Evolutionary conservation across 2,329 filamentous ascomycete species (phyloP), one percentile per base, ranked within the genome.

Genomic region (Fusarium armeniacum): DNA sequence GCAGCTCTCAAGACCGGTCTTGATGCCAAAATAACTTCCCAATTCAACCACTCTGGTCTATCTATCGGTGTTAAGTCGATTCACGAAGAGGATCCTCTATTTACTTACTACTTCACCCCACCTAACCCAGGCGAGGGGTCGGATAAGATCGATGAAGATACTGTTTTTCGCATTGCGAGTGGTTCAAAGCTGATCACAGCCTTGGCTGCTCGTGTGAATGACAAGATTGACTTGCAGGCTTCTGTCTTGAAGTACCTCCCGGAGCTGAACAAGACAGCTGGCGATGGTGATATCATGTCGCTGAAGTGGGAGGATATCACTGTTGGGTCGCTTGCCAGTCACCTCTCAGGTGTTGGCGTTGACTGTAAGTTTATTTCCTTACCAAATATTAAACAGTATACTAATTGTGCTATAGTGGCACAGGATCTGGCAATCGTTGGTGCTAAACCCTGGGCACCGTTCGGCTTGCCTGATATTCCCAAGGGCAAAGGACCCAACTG

Each of bases 221-320:
- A 62, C 1, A 70, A 75, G 4, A 73, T 81, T 15, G 72, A 78
- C 16, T 51, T 80, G 75, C 78, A 84, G 3, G 81, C 80, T 46
- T 81, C 81, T 1, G 76, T 87, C 7, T 78, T 83, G 2, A 79
- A 83, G 36, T 83, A 84, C 54, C 73, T 86, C 8, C 82, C 84
- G 0, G 77, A 81, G 49, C 70, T 81, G 43, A 73, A 59, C 40
- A 65, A 74, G 7, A 68, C 70, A 4, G 68, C 53, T 7, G 56
- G 73, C 2, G 53, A 73, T 9, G 76, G 80, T 46, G 69, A 70
- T 6, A 72, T 82, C 10, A 73, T 75, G 26, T 73, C 77, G 2
- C 74, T 83, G 3, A 73, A 80, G 43, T 87, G 84, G 84, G 79
- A 84, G 36, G 80, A 83, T 12, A 75, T 87, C 33, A 86, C 83